Percentiles rank a stretch among this genome's conserved stretches.
Evolutionary conservation across 345 rosid species (phyloP).

Genomic region (Passiflora organensis): DNA sequence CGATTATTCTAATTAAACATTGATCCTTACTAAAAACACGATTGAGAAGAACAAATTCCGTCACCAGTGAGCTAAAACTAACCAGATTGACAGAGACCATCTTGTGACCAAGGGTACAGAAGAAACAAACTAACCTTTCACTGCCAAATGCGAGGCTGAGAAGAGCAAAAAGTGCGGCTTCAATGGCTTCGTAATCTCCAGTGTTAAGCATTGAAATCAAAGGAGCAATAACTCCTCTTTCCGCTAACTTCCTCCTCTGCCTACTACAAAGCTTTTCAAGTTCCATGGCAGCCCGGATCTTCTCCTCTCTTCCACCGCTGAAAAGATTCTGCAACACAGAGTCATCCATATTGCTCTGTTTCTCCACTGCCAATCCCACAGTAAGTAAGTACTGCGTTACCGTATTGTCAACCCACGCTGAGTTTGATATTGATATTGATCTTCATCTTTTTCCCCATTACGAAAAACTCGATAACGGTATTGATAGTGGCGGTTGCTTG

Average conservation of each 20-base stretch:
- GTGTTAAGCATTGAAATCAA: conserved; percentile 64
- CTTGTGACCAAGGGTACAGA: background rate
- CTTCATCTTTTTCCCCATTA: conserved; percentile 4
- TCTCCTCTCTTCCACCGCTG: conserved; percentile 45
- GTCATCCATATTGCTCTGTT: conserved; percentile 46
- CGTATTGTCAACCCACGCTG: conserved; percentile 14
- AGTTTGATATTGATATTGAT: conserved; percentile 5
- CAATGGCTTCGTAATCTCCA: conserved; percentile 50
- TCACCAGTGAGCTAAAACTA: background rate
- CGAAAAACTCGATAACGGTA: background rate
- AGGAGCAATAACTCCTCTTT: conserved; percentile 58
- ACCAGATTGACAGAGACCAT: background rate
- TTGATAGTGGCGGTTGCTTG: conserved; percentile 45
- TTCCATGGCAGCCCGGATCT: conserved; percentile 57
- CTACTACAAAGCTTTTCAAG: conserved; percentile 43
- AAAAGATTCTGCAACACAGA: conserved; percentile 43
- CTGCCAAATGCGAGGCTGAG: conserved; percentile 86
- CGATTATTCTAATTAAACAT: too few relatives aligned
- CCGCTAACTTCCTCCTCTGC: conserved; percentile 58
- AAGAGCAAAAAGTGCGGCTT: conserved; percentile 66
- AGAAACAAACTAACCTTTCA: conserved; percentile 47
- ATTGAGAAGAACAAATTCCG: background rate
- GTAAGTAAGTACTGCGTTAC: background rate
- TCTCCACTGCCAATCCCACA: background rate
- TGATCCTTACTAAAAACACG: too few relatives aligned